A percentile compares a stretch with the other conserved stretches of the same genome.
Evolutionary conservation across 1,284 basidiomycete species (phyloP).

Genomic region (Irpex rosettiformis): DNA sequence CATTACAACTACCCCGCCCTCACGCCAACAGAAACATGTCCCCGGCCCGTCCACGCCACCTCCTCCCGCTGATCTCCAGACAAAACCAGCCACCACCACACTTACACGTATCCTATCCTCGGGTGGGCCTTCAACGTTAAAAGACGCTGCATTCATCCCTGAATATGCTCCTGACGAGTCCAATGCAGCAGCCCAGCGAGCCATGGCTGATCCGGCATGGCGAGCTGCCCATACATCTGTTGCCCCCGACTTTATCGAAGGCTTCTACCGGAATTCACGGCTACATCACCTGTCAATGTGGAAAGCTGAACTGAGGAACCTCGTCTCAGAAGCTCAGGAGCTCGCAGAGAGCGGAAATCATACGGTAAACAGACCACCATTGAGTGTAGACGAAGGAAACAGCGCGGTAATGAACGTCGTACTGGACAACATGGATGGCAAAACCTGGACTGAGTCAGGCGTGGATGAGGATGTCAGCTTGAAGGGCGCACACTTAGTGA

Average conservation of each 20-base stretch:
- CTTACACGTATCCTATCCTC: constrained; percentile 31
- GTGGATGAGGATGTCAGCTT: constrained; percentile 46
- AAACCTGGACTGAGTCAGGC: constrained; percentile 12
- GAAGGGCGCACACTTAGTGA: constrained; percentile 52
- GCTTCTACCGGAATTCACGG: constrained; percentile 89
- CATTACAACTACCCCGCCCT: too few relatives aligned
- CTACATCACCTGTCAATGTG: constrained; percentile 90
- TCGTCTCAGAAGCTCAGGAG: constrained; percentile 79
- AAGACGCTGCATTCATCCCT: constrained; percentile 44
- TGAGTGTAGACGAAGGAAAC: constrained; percentile 21
- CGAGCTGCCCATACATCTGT: constrained; percentile 83
- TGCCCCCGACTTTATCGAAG: constrained; percentile 83
- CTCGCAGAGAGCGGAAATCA: constrained; percentile 48
- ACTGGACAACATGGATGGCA: constrained; percentile 23
- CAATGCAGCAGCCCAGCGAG: constrained; percentile 70
- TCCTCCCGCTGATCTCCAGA: background rate
- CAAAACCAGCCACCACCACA: constrained; percentile 10
- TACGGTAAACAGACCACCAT: constrained; percentile 15
- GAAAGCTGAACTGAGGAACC: constrained; percentile 85
- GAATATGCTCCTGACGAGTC: constrained; percentile 62
- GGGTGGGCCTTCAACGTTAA: constrained; percentile 40
- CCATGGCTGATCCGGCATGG: constrained; percentile 83
- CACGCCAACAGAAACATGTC: background rate
- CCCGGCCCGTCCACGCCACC: background rate
- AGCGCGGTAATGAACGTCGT: constrained; percentile 22